Evolutionary conservation across 306 rosid species (phyloP).

Genomic region (Vigna angularis): DNA sequence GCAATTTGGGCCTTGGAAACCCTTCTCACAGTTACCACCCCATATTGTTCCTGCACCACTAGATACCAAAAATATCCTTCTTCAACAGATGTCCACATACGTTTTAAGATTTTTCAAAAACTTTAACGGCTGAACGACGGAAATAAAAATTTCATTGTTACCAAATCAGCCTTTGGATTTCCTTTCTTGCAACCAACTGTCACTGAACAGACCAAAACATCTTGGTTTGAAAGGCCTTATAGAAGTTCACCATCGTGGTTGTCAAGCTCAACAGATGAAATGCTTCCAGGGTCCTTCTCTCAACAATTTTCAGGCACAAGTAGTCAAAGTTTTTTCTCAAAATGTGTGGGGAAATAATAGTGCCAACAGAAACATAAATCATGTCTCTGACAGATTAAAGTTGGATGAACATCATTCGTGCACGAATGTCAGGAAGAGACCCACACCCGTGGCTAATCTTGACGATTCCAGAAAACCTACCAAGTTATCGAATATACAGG

Average conservation of each 20-base stretch:
- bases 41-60: too few species aligned
- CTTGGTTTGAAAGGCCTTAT: conserved; percentile 62
- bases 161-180: conserved; percentile 63
- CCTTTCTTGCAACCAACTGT: conserved; percentile 71
- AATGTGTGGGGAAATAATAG: conserved; percentile 53
- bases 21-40: too few species aligned
- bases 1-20: too few species aligned
- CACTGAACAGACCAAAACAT: conserved; percentile 55
- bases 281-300: conserved; percentile 48
- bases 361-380: conserved; percentile 51
- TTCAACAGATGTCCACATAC: too few species aligned
- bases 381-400: conserved; percentile 57
- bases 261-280: conserved; percentile 64
- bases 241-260: conserved; percentile 66
- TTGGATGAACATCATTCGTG: conserved; percentile 56
- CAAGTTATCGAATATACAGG: conserved; percentile 50
- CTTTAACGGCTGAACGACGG: conserved; percentile 39
- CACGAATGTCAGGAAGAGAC: conserved; percentile 61
- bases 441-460: conserved; percentile 42
- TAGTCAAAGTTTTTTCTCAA: conserved; percentile 54
- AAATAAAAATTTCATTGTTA: conserved; percentile 53
- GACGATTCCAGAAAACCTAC: conserved; percentile 57
- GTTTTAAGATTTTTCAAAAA: too few species aligned
- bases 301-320: conserved; percentile 49
- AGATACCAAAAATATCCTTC: too few species aligned